phyloP scores from a whole-genome alignment of 2,329 filamentous ascomycete species.

The Penicillium vulpinum region DNA sequence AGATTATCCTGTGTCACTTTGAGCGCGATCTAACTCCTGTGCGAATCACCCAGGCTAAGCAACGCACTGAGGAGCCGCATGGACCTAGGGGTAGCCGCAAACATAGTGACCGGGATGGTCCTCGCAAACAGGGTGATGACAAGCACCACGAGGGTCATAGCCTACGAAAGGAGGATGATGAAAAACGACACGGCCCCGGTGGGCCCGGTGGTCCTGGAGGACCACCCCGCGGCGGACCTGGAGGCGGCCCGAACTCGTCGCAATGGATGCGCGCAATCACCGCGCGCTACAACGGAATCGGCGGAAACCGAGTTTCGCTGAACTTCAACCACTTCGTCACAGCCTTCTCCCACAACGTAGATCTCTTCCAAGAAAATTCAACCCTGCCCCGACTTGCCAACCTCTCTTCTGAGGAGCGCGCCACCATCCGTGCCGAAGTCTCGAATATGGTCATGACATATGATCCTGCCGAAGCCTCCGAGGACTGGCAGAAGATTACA shows the following conservation, averaged over 20 bases:
- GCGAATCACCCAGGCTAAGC: slow-evolving; percentile 32
- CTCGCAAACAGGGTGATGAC: neutral
- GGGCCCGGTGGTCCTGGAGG: neutral
- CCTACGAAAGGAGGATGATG: neutral
- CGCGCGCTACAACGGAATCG: slow-evolving; percentile 35
- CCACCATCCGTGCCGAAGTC: slow-evolving; percentile 47
- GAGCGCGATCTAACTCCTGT: slow-evolving; percentile 40
- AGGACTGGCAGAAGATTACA: slow-evolving; percentile 67
- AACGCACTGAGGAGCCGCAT: neutral
- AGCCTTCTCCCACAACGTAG: slow-evolving; percentile 46
- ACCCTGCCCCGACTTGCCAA: slow-evolving; percentile 43
- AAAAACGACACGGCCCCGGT: neutral
- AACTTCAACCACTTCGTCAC: slow-evolving; percentile 54
- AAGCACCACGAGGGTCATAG: neutral
- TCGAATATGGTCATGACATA: slow-evolving; percentile 41
- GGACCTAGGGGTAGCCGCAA: neutral
- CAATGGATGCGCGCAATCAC: slow-evolving; percentile 28
- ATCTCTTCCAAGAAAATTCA: slow-evolving; percentile 41
- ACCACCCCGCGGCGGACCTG: slow-evolving; percentile 1
- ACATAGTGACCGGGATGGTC: neutral
- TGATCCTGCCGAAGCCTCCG: slow-evolving; percentile 25
- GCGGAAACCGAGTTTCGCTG: slow-evolving; percentile 44
- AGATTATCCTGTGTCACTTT: slow-evolving; percentile 69
- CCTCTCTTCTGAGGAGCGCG: slow-evolving; percentile 33
- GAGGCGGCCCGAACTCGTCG: slow-evolving; percentile 3